Conservation (phyloP, 2,329 filamentous ascomycete species). For the Colletotrichum incanum region DNA sequence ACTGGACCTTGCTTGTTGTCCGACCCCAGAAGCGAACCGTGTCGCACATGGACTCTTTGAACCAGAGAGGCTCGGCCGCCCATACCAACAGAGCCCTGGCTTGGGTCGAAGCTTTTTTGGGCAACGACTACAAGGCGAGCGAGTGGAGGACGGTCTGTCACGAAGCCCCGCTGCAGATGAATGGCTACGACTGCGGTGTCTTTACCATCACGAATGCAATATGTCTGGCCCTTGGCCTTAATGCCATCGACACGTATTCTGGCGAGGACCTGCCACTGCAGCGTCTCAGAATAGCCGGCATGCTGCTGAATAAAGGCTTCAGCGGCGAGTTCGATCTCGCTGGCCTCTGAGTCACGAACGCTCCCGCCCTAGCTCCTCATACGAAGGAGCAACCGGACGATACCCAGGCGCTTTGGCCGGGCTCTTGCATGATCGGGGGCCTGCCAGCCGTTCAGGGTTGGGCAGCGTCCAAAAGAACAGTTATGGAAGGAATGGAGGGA, state of each 20-base stretch:
- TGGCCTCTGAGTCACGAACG: conserved; percentile 49
- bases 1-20: conserved; percentile 83
- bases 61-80: conserved; percentile 54
- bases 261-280: conserved; percentile 72
- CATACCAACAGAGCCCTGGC: conserved; percentile 62
- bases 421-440: neutral
- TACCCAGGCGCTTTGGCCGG: neutral
- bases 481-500: neutral
- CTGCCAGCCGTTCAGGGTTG: neutral
- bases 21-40: conserved; percentile 73
- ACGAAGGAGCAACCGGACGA: neutral
- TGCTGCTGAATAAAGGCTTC: conserved; percentile 79
- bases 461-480: neutral
- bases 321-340: conserved; percentile 70
- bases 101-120: conserved; percentile 73
- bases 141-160: conserved; percentile 74
- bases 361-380: neutral
- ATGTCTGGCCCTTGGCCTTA: conserved; percentile 70
- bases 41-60: conserved; percentile 80
- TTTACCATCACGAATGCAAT: conserved; percentile 83
- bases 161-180: conserved; percentile 71
- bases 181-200: conserved; percentile 83
- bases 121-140: conserved; percentile 64
- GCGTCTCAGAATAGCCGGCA: conserved; percentile 74
- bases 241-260: conserved; percentile 65